These are phyloP conservation scores for Gossypium mustelinum DNA, from an alignment of 345 rosid species.

Conservation along the genomic window DNA sequence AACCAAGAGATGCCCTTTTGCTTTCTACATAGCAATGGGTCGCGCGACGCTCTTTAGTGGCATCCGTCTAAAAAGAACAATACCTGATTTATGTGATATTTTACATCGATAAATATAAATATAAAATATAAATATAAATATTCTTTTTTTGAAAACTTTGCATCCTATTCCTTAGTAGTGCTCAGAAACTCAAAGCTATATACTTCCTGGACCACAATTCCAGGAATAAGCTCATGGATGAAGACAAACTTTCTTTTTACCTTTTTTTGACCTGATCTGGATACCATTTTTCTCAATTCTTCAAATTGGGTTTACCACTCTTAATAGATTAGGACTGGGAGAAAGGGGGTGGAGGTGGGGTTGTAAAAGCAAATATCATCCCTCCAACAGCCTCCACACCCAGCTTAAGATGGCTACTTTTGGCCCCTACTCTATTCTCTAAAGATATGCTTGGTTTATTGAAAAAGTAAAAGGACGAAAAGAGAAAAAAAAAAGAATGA, in stretches of 20 bases:
- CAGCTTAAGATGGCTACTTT: background rate
- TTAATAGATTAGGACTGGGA: background rate
- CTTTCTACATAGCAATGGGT: too few species aligned
- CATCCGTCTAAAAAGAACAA: too few species aligned
- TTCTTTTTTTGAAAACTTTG: too few species aligned
- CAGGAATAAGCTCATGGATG: background rate
- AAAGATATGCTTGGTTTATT: background rate
- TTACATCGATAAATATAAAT: too few species aligned
- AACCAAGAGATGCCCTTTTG: too few species aligned
- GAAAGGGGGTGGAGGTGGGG: background rate
- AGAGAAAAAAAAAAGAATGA: too few species aligned
- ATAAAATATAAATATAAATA: too few species aligned
- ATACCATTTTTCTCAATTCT: background rate
- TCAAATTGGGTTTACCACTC: background rate
- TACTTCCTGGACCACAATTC: conserved; percentile 3
- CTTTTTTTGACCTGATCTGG: too few species aligned
- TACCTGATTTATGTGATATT: too few species aligned
- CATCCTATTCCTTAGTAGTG: too few species aligned
- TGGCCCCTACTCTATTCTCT: background rate
- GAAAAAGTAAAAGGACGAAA: too few species aligned
- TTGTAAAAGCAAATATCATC: background rate
- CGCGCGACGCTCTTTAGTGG: too few species aligned
- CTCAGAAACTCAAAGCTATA: background rate
- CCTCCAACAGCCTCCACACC: background rate
- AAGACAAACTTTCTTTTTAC: background rate